phyloP scores from a whole-genome alignment of 1,284 basidiomycete species.

The Trichosporon sp. region DNA sequence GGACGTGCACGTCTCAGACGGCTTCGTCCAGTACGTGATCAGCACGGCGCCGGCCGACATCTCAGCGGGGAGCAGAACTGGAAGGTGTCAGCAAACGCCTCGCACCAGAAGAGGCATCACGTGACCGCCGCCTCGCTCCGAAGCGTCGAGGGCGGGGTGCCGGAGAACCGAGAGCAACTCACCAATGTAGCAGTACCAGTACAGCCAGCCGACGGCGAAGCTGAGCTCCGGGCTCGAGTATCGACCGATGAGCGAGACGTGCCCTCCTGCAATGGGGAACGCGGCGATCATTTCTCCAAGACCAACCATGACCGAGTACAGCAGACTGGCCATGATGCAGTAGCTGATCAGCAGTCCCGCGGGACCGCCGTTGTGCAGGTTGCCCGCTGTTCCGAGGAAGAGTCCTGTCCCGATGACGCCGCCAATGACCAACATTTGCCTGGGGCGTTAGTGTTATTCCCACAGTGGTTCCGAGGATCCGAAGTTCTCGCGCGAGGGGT shows the following conservation, averaged over 20 bases:
- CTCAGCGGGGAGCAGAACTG: slow-evolving; percentile 72
- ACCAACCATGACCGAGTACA: slow-evolving; percentile 56
- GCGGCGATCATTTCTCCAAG: slow-evolving; percentile 59
- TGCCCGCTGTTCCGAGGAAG: slow-evolving; percentile 26
- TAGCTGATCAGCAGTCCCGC: slow-evolving; percentile 38
- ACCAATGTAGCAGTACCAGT: slow-evolving; percentile 65
- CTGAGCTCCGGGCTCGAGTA: slow-evolving; percentile 68
- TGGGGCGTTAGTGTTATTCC: slow-evolving; percentile 31
- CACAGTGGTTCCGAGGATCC: slow-evolving; percentile 27
- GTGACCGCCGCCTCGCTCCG: background rate
- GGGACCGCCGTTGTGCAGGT: slow-evolving; percentile 54
- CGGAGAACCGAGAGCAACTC: slow-evolving; percentile 40
- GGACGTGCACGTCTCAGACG: slow-evolving; percentile 21
- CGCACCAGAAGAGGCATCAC: background rate
- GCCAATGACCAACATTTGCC: slow-evolving; percentile 24
- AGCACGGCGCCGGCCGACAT: slow-evolving; percentile 76
- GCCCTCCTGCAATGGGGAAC: slow-evolving; percentile 64
- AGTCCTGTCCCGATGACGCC: slow-evolving; percentile 34
- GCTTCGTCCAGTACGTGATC: slow-evolving; percentile 68
- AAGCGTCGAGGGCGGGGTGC: no score
- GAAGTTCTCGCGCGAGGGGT: background rate
- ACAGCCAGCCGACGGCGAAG: slow-evolving; percentile 77
- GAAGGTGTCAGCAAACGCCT: background rate
- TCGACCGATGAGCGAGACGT: slow-evolving; percentile 73
- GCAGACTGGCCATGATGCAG: slow-evolving; percentile 52